Percentiles rank a stretch among this genome's conserved stretches.
These are phyloP conservation scores for Teunomyces kruisii DNA, from an alignment of 805 yeast genomes.

Conservation along the genomic window DNA sequence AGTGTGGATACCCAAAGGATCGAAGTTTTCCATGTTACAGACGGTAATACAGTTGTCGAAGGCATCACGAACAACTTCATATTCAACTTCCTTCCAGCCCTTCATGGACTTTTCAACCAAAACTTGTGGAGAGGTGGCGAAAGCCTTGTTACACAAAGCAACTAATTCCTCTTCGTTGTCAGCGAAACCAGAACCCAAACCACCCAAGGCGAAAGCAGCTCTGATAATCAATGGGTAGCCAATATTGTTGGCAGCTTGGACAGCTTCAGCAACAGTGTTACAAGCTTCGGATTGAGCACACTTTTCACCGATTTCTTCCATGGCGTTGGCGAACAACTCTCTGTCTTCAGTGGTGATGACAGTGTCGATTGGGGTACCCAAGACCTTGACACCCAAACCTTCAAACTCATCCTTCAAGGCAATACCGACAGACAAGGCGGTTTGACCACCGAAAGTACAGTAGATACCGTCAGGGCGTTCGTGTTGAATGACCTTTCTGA, in stretches of 20 bases:
- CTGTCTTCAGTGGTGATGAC: constrained; percentile 97
- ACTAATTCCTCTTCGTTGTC: constrained; percentile 80
- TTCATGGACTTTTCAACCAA: constrained; percentile 95
- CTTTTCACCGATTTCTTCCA: constrained; percentile 93
- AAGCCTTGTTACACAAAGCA: constrained; percentile 84
- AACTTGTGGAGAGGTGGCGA: constrained; percentile 95
- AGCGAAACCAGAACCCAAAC: constrained; percentile 97
- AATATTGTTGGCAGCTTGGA: constrained; percentile 78
- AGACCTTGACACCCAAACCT: constrained; percentile 84
- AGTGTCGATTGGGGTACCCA: constrained; percentile 96
- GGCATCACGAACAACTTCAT: constrained; percentile 97
- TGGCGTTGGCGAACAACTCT: constrained; percentile 90
- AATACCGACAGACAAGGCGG: constrained; percentile 95
- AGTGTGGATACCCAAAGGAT: constrained; percentile 97
- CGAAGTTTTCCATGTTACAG: constrained; percentile 98
- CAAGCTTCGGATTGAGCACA: constrained; percentile 94
- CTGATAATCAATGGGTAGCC: constrained; percentile 96
- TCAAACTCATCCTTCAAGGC: constrained; percentile 94
- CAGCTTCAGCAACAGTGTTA: constrained; percentile 73
- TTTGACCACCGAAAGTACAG: constrained; percentile 98
- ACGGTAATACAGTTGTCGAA: constrained; percentile 97
- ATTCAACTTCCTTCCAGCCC: constrained; percentile 99
- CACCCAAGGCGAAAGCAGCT: constrained; percentile 97
- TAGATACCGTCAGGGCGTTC: constrained; percentile 97
- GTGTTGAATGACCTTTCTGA: constrained; percentile 88